These are phyloP conservation scores for Pulicaria dysenterica DNA, from an alignment of 129 eudicot species.

Conservation along the genomic window DNA sequence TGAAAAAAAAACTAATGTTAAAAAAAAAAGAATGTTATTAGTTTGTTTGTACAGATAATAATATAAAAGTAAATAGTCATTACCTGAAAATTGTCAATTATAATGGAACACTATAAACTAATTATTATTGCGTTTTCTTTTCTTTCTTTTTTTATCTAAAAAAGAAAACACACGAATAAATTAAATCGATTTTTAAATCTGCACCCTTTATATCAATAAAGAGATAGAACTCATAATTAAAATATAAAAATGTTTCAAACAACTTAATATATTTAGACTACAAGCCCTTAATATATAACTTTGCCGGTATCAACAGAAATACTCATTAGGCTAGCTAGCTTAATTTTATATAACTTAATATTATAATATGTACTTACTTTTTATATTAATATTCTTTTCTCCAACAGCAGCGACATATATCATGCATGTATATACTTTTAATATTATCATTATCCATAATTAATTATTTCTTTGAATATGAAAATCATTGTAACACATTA, in stretches of 20 bases:
- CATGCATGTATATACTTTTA: not conserved
- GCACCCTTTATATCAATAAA: too few relatives aligned
- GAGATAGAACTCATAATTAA: too few relatives aligned
- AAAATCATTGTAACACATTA: constrained; percentile 26
- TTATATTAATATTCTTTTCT: not conserved
- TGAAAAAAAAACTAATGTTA: not conserved
- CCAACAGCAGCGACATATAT: too few relatives aligned
- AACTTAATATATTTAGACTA: too few relatives aligned
- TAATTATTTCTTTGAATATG: constrained; percentile 19
- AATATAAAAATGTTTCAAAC: too few relatives aligned
- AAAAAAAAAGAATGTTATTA: not conserved
- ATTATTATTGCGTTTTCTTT: not conserved
- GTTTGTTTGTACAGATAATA: constrained; percentile 6
- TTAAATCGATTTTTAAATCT: too few relatives aligned
- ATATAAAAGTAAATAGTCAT: not conserved
- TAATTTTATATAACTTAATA: constrained; percentile 13
- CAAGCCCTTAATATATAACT: constrained; percentile 4
- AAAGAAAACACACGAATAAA: too few relatives aligned
- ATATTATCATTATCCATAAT: constrained; percentile 21
- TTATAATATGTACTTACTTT: constrained; percentile 29
- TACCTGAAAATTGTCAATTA: constrained; percentile 9
- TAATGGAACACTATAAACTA: not conserved
- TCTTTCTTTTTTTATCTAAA: too few relatives aligned
- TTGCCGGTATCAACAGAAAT: constrained; percentile 2
- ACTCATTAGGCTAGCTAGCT: not conserved